Evolutionary conservation across 208 protist genomes (phyloP), one percentile per base, ranked within the genome.

Genomic region (Chromosphaera perkinsii): DNA sequence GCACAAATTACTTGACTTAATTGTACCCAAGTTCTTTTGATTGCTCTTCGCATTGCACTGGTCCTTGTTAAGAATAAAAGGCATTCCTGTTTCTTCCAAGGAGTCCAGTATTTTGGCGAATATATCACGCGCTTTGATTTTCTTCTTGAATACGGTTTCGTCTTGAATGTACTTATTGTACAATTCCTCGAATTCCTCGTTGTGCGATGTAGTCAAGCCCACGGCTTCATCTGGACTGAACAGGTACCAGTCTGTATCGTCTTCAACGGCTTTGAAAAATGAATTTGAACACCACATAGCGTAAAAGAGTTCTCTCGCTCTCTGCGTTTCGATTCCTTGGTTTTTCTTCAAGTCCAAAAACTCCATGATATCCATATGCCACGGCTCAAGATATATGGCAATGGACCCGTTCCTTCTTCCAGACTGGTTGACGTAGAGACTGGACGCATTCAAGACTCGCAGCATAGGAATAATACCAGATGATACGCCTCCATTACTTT

Each of bases 51-150:
- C 10, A 85, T 99, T 99, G 77, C 90, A 95, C 22, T 92, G 81
- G 72, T 99, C 96, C 84, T 99, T 99, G 87, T 96, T 98, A 0
- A 98, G 78, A 66, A 99, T 91, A 82, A 94, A 99, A n/a, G 95
- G 95, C 29, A 86, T 92, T 48, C 96, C 95, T 1, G 95, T 99
- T 83, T 99, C 95, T 51, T 96, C 94, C 84, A 98, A 96, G 0
- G 92, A 85, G 62, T 98, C 90, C 17, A 98, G 81, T 64, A 99
- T 98, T 0, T 86, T 81, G 72, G 96, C 96, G 95, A 94, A 98
- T 29, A 99, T 81, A 47, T 96, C 88, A 78, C 96, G 94, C 27
- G 96, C 96, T 51, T 81, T 80, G 1, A 99, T 75, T 0, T 72
- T 86, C 67, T 86, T 82, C n/a, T 90, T 70, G 17, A 86, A 87